These are phyloP conservation scores for Kwoniella shivajii DNA, from an alignment of 1,284 basidiomycete species.

Conservation along the genomic window DNA sequence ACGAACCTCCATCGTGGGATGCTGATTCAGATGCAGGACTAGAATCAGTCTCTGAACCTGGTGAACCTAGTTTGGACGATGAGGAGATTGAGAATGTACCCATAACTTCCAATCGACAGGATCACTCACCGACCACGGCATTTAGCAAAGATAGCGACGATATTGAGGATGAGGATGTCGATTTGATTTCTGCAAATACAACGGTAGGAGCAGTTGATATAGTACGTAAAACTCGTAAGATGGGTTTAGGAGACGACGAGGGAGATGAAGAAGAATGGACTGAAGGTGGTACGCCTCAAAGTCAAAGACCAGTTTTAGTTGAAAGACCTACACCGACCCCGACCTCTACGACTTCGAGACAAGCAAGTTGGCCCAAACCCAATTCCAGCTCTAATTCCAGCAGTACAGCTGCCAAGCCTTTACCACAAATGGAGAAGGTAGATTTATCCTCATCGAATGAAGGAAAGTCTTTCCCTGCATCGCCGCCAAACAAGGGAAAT, in stretches of 20 bases:
- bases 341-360: neutral
- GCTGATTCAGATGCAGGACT: slow-evolving; percentile 72
- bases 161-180: neutral
- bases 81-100: slow-evolving; percentile 7
- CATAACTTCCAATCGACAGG: neutral
- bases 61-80: slow-evolving; percentile 10
- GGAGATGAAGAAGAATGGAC: slow-evolving; percentile 9
- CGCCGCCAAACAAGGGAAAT: neutral
- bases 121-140: neutral
- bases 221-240: neutral
- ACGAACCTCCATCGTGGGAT: slow-evolving; percentile 81
- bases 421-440: too few species aligned
- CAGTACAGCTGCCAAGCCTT: neutral
- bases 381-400: neutral
- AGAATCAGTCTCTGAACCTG: slow-evolving; percentile 65
- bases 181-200: slow-evolving; percentile 1
- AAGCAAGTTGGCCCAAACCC: neutral
- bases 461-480: neutral
- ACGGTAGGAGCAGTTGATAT: slow-evolving; percentile 19
- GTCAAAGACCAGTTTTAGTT: slow-evolving; percentile 10
- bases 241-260: slow-evolving; percentile 9
- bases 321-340: neutral
- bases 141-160: neutral
- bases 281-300: slow-evolving; percentile 6
- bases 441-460: too few species aligned